Percentiles rank a stretch among this genome's conserved stretches.
These are phyloP conservation scores for Pichia exigua DNA, from an alignment of 805 yeast species.

Conservation along the genomic window DNA sequence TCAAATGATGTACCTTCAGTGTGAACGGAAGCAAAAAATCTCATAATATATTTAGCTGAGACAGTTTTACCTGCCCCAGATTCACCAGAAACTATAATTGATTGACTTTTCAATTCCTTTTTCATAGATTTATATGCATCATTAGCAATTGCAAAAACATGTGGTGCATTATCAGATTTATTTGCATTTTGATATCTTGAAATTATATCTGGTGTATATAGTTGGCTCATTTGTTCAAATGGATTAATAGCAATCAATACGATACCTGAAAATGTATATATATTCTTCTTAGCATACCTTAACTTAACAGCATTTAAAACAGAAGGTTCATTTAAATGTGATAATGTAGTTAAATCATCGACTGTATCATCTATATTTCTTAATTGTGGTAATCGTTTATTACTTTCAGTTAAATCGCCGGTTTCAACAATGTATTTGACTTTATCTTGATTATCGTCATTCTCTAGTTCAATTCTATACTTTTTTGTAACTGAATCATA, in stretches of 20 bases:
- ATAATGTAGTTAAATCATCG: constrained; percentile 88
- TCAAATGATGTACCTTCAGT: constrained; percentile 44
- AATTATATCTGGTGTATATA: constrained; percentile 83
- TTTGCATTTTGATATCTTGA: constrained; percentile 88
- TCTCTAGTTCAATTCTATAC: constrained; percentile 42
- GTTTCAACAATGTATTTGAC: constrained; percentile 38
- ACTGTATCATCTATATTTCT: constrained; percentile 91
- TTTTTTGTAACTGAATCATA: constrained; percentile 26
- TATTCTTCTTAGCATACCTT: constrained; percentile 79
- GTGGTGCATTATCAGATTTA: constrained; percentile 93
- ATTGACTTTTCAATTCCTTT: constrained; percentile 73
- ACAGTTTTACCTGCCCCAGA: constrained; percentile 99
- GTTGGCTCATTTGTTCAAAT: constrained; percentile 79
- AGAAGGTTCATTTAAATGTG: constrained; percentile 93
- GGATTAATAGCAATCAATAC: constrained; percentile 96
- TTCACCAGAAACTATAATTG: constrained; percentile 97
- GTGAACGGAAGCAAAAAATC: constrained; percentile 93
- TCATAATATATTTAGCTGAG: constrained; percentile 93
- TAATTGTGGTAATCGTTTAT: constrained; percentile 61
- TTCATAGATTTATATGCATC: constrained; percentile 95
- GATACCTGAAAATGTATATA: constrained; percentile 93
- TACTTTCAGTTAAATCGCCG: constrained; percentile 39
- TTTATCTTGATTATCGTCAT: constrained; percentile 40
- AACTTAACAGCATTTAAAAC: constrained; percentile 90
- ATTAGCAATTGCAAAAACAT: constrained; percentile 93